Evolutionary conservation across 192 early-diverging fungal species (phyloP).

Genomic region (Dimargaris xerosporica): DNA sequence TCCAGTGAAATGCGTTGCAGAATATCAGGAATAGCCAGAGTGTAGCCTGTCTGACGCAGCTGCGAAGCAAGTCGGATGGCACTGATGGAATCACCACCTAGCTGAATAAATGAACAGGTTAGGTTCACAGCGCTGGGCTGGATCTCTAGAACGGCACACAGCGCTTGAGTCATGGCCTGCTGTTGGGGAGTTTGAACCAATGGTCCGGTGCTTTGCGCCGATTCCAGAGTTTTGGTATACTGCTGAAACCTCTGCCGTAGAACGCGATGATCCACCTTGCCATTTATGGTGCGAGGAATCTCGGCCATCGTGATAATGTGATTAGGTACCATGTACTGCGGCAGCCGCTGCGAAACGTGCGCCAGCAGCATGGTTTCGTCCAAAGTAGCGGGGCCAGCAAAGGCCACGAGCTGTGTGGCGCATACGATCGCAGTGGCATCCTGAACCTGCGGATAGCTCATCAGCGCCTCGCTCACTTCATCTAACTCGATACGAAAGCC

Average conservation of each 20-base stretch:
- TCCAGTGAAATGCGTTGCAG: not conserved
- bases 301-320: not conserved
- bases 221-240: not conserved
- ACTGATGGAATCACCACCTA: not conserved
- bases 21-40: not conserved
- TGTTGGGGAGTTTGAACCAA: not conserved
- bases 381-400: not conserved
- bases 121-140: not conserved
- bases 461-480: constrained; percentile 18
- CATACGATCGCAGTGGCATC: not conserved
- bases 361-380: not conserved
- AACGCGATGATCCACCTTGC: not conserved
- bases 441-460: not conserved
- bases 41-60: not conserved
- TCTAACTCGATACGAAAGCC: constrained; percentile 28
- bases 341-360: not conserved
- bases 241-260: not conserved
- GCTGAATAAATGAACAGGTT: not conserved
- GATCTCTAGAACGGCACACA: not conserved
- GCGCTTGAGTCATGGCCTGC: not conserved
- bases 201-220: not conserved
- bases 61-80: not conserved
- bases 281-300: not conserved
- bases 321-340: not conserved
- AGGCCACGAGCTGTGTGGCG: not conserved